phyloP scores from a whole-genome alignment of 768 basidiomycete genomes.

The Leccinum pellstonianum region DNA sequence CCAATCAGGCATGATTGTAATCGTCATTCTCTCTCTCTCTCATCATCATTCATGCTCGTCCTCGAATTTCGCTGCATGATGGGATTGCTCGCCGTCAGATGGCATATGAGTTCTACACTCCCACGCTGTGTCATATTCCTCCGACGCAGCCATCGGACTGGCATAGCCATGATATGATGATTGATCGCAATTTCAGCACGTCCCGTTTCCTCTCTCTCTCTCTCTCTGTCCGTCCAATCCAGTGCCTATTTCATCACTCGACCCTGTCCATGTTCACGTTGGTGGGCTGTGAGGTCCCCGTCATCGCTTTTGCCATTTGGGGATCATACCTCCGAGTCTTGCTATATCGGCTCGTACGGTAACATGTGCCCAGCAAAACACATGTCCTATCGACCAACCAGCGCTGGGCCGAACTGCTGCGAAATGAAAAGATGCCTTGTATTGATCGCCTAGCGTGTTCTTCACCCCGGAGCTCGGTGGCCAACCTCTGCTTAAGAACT shows the following conservation, averaged over 20 bases:
- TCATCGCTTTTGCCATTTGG: conserved; percentile 18
- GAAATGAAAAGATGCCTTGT: conserved; percentile 27
- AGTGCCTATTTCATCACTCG: conserved; percentile 1
- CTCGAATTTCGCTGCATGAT: neutral
- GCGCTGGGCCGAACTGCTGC: neutral
- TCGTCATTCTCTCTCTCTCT: neutral
- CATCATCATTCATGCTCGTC: neutral
- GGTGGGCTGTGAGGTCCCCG: conserved; percentile 21
- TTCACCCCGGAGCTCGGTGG: conserved; percentile 6
- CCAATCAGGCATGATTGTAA: conserved; percentile 10
- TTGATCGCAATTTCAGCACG: neutral
- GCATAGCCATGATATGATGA: neutral
- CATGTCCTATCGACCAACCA: conserved; percentile 15
- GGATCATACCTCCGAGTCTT: conserved; percentile 10
- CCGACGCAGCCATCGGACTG: neutral
- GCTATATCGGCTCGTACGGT: conserved; percentile 1
- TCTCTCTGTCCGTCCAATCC: neutral
- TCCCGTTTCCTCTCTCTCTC: neutral
- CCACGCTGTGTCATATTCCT: neutral
- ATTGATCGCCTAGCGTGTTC: conserved; percentile 20
- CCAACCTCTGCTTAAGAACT: conserved; percentile 5
- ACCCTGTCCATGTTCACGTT: conserved; percentile 10
- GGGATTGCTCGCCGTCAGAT: neutral
- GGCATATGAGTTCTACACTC: neutral
- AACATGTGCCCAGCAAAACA: conserved; percentile 18